Base-by-base conservation (phyloP, 805 yeast species). In the Saccharomyces kudriavzevii region DNA sequence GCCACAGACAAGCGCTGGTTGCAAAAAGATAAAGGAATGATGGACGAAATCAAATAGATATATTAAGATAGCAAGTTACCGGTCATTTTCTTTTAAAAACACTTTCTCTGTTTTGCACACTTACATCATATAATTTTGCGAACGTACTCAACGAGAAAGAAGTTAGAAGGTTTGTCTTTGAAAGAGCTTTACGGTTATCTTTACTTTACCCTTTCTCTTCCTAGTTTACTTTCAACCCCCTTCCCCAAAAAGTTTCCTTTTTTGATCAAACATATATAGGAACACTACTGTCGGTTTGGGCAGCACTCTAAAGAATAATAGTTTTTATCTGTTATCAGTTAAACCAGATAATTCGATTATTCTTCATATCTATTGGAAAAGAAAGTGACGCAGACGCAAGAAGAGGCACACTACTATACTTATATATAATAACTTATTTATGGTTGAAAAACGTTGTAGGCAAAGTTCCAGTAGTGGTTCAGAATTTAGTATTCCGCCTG, bases 401-500 rank as follows among this genome's bases (percentile, higher is more conserved):
- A 35, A 35, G 43, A 35, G 10, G 43, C 5, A 14, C 17, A 20
- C 11, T 31, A 4, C 20, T 20, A 6, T 31, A 48, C 28, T 26
- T 14, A 46, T 45, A 45, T 45, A 45, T 30, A 47, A 17, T 25
- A 11, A 27, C 9, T 45, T 22, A 17, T 17, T 17, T 17, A 35
- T 35, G 43, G 43, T 35, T 8, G 43, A 35, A 17, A 35, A 35
- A 35, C 43, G 43, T 35, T 17, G 43, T 35, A 35, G 43, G 4
- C 43, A 17, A 9, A 35, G 43, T 17, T 35, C 43, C 43, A 35
- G 43, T 20, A 35, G 43, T 17, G 43, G 43, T 17, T 35, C 43
- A 17, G 43, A 35, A 24, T 14, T 47, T 40, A 20, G 31, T n/a
- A 55, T 63, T 1, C 79, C 79, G 3, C 64, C 70, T 4, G 79